phyloP scores from a whole-genome alignment of 352 stramenopile species.

The Pythium periplocum region DNA sequence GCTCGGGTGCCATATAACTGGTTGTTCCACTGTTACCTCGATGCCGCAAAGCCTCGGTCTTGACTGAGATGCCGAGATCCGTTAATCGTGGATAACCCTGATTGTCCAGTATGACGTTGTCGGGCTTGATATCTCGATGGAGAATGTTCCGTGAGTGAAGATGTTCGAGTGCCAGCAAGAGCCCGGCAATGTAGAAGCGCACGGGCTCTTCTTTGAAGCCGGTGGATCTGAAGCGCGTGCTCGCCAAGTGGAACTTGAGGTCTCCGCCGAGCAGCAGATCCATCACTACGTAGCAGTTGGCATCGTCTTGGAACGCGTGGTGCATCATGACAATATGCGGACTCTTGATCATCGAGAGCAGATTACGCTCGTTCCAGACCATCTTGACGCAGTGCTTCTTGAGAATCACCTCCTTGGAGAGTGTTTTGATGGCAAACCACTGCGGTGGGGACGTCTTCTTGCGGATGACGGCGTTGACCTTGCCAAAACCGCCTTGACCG shows the following conservation, averaged over 20 bases:
- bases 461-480: constrained; percentile 67
- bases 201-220: constrained; percentile 52
- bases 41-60: constrained; percentile 34
- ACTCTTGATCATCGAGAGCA: constrained; percentile 43
- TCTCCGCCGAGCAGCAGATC: constrained; percentile 68
- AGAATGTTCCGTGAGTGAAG: constrained; percentile 61
- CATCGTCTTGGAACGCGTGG: constrained; percentile 56
- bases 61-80: constrained; percentile 69
- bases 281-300: constrained; percentile 78
- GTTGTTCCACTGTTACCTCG: constrained; percentile 54
- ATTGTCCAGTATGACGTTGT: constrained; percentile 84
- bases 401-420: constrained; percentile 53
- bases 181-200: constrained; percentile 57
- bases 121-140: constrained; percentile 80
- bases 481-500: constrained; percentile 65
- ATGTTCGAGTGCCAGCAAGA: constrained; percentile 60
- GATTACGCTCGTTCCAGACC: constrained; percentile 75
- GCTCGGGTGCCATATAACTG: constrained; percentile 70
- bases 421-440: constrained; percentile 72
- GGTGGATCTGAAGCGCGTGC: constrained; percentile 22
- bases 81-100: constrained; percentile 66
- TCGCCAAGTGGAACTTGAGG: constrained; percentile 58
- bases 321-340: constrained; percentile 58
- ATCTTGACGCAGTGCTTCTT: constrained; percentile 59
- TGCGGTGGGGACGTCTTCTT: constrained; percentile 42